Conservation (phyloP, 1,139 yeast genomes). For the Taphrina wiesneri region DNA sequence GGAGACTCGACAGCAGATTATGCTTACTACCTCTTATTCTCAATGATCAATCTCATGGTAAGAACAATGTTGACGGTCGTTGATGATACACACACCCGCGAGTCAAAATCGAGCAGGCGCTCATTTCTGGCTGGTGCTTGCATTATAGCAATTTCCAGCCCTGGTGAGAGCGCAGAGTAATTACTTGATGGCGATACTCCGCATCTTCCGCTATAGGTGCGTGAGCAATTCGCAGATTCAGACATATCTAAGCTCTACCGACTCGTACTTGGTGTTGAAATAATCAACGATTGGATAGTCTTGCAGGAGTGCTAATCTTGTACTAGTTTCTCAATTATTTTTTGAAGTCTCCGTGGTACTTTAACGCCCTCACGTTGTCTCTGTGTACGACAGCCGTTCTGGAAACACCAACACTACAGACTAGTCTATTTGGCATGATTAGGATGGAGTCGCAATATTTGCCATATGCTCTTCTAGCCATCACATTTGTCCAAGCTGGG, state of each 20-base stretch:
- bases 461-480: slow-evolving; percentile 45
- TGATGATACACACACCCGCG: too few relatives aligned
- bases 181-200: slow-evolving; percentile 43
- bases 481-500: slow-evolving; percentile 44
- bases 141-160: slow-evolving; percentile 42
- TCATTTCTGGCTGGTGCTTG: slow-evolving; percentile 33
- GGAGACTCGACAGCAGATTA: slow-evolving; percentile 43
- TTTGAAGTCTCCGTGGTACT: slow-evolving; percentile 5
- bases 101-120: slow-evolving; percentile 1
- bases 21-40: slow-evolving; percentile 44
- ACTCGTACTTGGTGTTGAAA: slow-evolving; percentile 12
- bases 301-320: slow-evolving; percentile 11
- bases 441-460: slow-evolving; percentile 45
- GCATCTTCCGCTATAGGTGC: slow-evolving; percentile 37
- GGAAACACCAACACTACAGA: slow-evolving; percentile 42
- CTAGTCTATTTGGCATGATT: slow-evolving; percentile 44
- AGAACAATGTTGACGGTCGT: too few relatives aligned
- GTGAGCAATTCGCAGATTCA: slow-evolving; percentile 41
- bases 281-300: not conserved
- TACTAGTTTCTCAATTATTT: slow-evolving; percentile 34
- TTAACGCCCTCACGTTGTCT: slow-evolving; percentile 37
- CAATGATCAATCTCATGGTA: slow-evolving; percentile 44
- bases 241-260: slow-evolving; percentile 33
- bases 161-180: slow-evolving; percentile 47
- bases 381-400: slow-evolving; percentile 41